Evolutionary conservation across 2,329 filamentous ascomycete species (phyloP), one percentile per base, ranked within the genome.

Genomic region (Fusarium haematococcum): DNA sequence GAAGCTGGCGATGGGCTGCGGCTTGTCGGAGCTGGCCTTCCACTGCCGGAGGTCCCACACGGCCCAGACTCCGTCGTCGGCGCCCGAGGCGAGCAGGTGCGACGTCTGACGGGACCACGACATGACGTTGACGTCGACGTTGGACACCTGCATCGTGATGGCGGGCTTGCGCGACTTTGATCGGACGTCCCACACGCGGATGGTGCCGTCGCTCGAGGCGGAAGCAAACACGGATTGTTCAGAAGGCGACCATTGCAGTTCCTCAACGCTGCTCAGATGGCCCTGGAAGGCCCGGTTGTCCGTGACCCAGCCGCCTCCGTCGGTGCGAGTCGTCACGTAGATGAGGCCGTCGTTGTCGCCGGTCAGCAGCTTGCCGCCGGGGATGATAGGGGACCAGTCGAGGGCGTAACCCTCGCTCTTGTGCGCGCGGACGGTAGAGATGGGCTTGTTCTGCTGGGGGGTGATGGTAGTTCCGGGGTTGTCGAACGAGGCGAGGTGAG

Each of bases 41-140:
- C 96, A 98, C 83, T 97, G 93, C 63, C 97, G 91, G 79, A 99
- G 86, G 83, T 99, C 97, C 97, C 97, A 99, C 27, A 98, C 95
- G 1, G 90, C 95, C 95, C 96, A 98, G 63, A 93, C 91, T 41
- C 97, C 97, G 80, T 98, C 95, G 80, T 99, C 97, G 72, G 94
- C 95, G 52, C 97, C 97, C 0, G 95, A 95, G 2, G 96, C 96
- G 39, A 99, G 91, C 39, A 99, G 90, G 83, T 98, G 95, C 25
- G 92, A 91, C 1, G 95, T 98, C 84, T 95, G 92, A 52, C 90
- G 90, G 41, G 95, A 98, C 97, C 97, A 99, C 70, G 94, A 97
- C 85, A 98, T 93, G 71, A 99, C 97, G 81, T 99, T 99, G 80
- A 98, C 94, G 80, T 99, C 97, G 59, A 92, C 91, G 65, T 91